Conservation (phyloP, 495 filamentous ascomycete species). For the Xylaria curta region DNA sequence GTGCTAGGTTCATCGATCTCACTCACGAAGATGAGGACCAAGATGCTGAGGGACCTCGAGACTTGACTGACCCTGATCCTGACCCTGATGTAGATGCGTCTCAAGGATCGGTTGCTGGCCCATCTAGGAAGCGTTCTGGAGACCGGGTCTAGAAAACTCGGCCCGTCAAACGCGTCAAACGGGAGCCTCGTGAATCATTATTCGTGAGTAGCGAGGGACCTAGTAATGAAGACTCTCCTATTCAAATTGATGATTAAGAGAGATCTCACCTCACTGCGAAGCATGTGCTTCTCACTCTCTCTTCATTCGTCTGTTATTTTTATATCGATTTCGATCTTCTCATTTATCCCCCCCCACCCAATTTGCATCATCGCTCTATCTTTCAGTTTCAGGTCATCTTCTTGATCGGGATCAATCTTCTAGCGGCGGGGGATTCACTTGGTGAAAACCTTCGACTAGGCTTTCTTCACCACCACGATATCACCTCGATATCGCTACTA, state of each 20-base stretch:
- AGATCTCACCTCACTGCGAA: background rate
- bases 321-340: background rate
- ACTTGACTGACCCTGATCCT: background rate
- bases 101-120: background rate
- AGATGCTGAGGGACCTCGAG: background rate
- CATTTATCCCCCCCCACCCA: background rate
- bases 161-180: background rate
- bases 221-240: background rate
- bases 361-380: too few species aligned
- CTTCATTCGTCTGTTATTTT: background rate
- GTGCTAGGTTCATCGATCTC: background rate
- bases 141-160: background rate
- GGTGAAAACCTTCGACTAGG: background rate
- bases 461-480: background rate
- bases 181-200: background rate
- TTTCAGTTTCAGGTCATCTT: background rate
- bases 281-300: background rate
- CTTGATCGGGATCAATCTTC: background rate
- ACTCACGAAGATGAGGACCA: background rate
- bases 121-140: slow-evolving; percentile 4
- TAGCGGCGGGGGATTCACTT: background rate
- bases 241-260: slow-evolving; percentile 10
- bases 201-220: slow-evolving; percentile 8
- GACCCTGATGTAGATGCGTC: background rate
- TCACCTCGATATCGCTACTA: background rate